Conservation (phyloP, 192 early-diverging fungal genomes). For the Backusella circina region DNA sequence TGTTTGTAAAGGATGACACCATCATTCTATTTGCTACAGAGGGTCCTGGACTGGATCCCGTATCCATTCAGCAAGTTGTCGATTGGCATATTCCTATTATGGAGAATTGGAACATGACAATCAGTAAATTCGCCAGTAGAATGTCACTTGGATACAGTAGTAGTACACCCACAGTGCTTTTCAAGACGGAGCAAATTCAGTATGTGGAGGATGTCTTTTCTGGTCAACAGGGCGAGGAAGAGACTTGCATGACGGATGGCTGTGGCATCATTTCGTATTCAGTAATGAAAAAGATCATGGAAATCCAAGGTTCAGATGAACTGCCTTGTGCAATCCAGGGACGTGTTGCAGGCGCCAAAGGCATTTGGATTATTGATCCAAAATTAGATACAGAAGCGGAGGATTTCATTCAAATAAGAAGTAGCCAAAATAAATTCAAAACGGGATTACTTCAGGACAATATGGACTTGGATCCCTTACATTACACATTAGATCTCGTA, state of each 20-base stretch:
- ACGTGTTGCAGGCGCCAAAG: slow-evolving; percentile 37
- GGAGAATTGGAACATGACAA: slow-evolving; percentile 23
- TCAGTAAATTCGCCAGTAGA: slow-evolving; percentile 27
- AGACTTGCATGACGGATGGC: slow-evolving; percentile 33
- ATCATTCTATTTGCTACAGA: slow-evolving; percentile 34
- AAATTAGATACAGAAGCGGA: not conserved
- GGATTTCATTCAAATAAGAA: slow-evolving; percentile 29
- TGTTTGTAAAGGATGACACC: slow-evolving; percentile 27
- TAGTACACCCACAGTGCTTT: slow-evolving; percentile 19
- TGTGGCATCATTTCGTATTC: slow-evolving; percentile 28
- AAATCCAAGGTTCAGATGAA: not conserved
- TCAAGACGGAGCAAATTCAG: slow-evolving; percentile 20
- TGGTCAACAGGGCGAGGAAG: not conserved
- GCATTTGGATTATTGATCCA: slow-evolving; percentile 32
- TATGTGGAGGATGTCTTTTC: slow-evolving; percentile 20
- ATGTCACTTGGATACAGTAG: slow-evolving; percentile 34
- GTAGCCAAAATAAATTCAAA: slow-evolving; percentile 31
- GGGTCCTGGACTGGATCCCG: slow-evolving; percentile 8
- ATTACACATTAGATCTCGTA: slow-evolving; percentile 29
- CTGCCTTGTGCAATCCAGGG: slow-evolving; percentile 34
- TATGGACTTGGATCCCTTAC: slow-evolving; percentile 3
- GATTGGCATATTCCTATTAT: slow-evolving; percentile 30
- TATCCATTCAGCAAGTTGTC: slow-evolving; percentile 18
- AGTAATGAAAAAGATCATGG: slow-evolving; percentile 28
- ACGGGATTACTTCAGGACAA: slow-evolving; percentile 3